Evolutionary conservation across 306 rosid species (phyloP), one percentile per base, ranked within the genome.

Genomic region (Pachyrhizus erosus): DNA sequence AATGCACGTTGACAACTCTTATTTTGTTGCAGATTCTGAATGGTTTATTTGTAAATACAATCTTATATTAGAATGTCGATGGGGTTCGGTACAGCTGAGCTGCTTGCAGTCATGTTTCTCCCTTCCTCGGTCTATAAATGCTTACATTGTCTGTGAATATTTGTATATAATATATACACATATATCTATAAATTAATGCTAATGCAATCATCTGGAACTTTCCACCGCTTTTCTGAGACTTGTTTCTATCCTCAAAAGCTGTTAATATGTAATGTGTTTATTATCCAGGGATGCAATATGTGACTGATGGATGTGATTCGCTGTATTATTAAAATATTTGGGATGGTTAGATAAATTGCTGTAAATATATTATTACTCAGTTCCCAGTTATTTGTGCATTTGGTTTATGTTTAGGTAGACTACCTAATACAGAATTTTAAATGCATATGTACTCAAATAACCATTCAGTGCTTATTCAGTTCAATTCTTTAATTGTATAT

Each of bases 11-110:
- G 70, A 62, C 58, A 54, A 43, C 52, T 42, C 77, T 20, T 52
- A 7, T 60, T 79, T 84, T 81, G 76, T 77, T 84, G 86, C 88
- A 87, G 90, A 46, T 81, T 54, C 79, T 84, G 82, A 83, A 43
- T 43, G n/a, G 49, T 39, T 68, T 26, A 42, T 60, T 69, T 81
- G 79, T 77, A 77, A 43, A 81, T 55, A 82, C 20, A 65, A 23
- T 84, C 82, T 27, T 37, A 80, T 43, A 66, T 43, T 76, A 61
- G 72, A 70, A 70, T 20, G 70, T 70, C 65, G 33, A 64, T 31
- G 88, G 87, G 62, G 71, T 42, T 74, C 24, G 68, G 70, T 42
- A 51, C 75, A 76, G 78, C 60, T n/a, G 34, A 76, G 80, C 73
- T 13, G 34, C 71, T 72, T 34, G 70, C 78, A 46, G 64, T 71